Percentiles rank a stretch among this genome's conserved stretches.
These are phyloP conservation scores for Hygrocybe coccinea DNA, from an alignment of 768 basidiomycete species.

Conservation along the genomic window DNA sequence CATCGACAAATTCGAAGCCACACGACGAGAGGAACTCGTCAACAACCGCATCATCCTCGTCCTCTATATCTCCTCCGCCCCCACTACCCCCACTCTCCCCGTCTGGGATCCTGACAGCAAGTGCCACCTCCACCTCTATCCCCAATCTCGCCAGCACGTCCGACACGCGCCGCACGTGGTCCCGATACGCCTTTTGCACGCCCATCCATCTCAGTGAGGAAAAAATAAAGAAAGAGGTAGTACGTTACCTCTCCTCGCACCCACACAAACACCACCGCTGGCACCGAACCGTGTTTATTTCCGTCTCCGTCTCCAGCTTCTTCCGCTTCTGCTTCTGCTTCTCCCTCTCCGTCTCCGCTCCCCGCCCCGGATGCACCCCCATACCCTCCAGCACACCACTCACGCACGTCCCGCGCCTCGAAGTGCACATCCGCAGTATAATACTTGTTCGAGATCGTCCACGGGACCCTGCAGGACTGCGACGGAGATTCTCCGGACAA, in stretches of 20 bases:
- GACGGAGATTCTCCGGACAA: neutral
- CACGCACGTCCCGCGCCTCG: conserved; percentile 43
- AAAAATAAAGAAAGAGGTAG: conserved; percentile 8
- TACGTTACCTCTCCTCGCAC: conserved; percentile 54
- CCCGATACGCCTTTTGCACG: conserved; percentile 49
- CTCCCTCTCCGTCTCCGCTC: neutral
- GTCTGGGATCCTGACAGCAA: conserved; percentile 56
- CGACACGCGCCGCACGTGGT: conserved; percentile 48
- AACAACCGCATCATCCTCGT: conserved; percentile 49
- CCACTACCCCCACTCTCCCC: conserved; percentile 10
- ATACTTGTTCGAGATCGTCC: conserved; percentile 78
- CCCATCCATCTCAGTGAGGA: conserved; percentile 15
- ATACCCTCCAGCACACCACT: conserved; percentile 33
- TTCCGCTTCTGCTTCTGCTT: conserved; percentile 19
- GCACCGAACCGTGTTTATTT: conserved; percentile 17
- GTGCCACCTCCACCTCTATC: conserved; percentile 65
- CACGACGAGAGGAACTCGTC: conserved; percentile 63
- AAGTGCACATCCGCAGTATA: conserved; percentile 77
- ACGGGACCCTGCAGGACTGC: conserved; percentile 41
- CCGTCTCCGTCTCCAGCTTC: neutral
- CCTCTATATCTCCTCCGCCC: conserved; percentile 27
- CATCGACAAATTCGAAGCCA: conserved; percentile 78
- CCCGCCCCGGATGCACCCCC: neutral
- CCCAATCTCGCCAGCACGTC: conserved; percentile 43
- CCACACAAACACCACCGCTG: conserved; percentile 76